phyloP scores from a whole-genome alignment of 345 rosid species.

The Passiflora organensis region DNA sequence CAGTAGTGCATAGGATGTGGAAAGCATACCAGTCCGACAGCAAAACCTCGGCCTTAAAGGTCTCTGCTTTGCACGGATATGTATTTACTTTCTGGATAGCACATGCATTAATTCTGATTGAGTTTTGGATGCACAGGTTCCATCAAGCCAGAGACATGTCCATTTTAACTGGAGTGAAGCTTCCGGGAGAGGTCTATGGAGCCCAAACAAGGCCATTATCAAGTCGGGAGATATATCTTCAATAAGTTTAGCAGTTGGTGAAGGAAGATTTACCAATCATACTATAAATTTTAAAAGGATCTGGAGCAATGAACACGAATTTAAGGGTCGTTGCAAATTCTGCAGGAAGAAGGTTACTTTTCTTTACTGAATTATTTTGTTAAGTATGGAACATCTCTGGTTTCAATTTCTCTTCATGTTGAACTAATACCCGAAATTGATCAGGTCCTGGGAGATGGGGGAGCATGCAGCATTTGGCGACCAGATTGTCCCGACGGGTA shows the following conservation, averaged over 20 bases:
- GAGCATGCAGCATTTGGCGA: slow-evolving; percentile 82
- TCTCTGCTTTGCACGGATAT: slow-evolving; percentile 16
- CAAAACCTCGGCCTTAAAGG: slow-evolving; percentile 65
- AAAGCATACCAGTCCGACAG: slow-evolving; percentile 58
- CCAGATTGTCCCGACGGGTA: slow-evolving; percentile 91
- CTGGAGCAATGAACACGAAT: slow-evolving; percentile 83
- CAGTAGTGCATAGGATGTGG: slow-evolving; percentile 82
- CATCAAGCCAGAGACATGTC: slow-evolving; percentile 82
- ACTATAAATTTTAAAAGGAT: slow-evolving; percentile 67
- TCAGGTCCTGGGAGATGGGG: slow-evolving; percentile 59
- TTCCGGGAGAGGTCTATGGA: slow-evolving; percentile 40
- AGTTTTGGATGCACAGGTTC: slow-evolving; percentile 47
- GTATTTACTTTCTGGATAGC: background rate
- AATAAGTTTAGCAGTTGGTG: slow-evolving; percentile 44
- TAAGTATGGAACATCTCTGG: background rate
- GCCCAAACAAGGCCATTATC: slow-evolving; percentile 41
- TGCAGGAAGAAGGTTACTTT: slow-evolving; percentile 68
- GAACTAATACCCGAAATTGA: background rate
- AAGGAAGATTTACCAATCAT: slow-evolving; percentile 62
- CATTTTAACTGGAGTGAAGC: slow-evolving; percentile 70
- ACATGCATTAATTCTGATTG: background rate
- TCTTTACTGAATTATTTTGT: slow-evolving; percentile 14
- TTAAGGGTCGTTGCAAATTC: slow-evolving; percentile 63
- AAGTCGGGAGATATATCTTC: slow-evolving; percentile 63
- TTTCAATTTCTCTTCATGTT: no score